phyloP scores from a whole-genome alignment of 352 stramenopile species.

The Phytophthora niederhauseri region DNA sequence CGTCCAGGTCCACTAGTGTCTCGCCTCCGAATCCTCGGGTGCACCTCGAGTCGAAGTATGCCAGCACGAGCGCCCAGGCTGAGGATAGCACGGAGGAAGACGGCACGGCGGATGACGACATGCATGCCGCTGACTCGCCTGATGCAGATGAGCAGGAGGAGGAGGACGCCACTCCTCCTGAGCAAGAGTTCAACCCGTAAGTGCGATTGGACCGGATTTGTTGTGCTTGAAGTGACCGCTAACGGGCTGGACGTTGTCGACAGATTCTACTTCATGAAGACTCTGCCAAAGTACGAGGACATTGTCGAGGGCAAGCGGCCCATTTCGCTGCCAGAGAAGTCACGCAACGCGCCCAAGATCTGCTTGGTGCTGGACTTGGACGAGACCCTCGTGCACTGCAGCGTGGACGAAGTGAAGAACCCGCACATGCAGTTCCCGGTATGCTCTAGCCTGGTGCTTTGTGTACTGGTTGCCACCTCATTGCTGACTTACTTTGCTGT shows the following conservation, averaged over 20 bases:
- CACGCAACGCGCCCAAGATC: conserved; percentile 64
- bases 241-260: conserved; percentile 4
- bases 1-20: conserved; percentile 42
- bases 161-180: conserved; percentile 40
- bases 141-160: conserved; percentile 44
- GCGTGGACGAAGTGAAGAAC: conserved; percentile 94
- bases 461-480: neutral
- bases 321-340: conserved; percentile 61
- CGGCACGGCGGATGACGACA: conserved; percentile 22
- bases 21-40: conserved; percentile 40
- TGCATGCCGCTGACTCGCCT: conserved; percentile 13
- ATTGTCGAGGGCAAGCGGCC: conserved; percentile 56
- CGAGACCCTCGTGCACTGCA: conserved; percentile 99
- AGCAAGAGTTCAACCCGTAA: conserved; percentile 86
- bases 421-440: conserved; percentile 97
- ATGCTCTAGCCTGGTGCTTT: neutral
- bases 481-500: neutral
- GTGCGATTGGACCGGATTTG: conserved; percentile 2
- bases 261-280: conserved; percentile 91
- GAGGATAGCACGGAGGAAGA: conserved; percentile 40
- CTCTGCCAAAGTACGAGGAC: conserved; percentile 80
- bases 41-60: conserved; percentile 42
- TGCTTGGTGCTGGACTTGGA: conserved; percentile 97
- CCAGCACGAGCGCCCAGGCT: conserved; percentile 20
- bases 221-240: neutral